Evolutionary conservation across 768 basidiomycete genomes (phyloP).

Genomic region (Serendipita sp.): DNA sequence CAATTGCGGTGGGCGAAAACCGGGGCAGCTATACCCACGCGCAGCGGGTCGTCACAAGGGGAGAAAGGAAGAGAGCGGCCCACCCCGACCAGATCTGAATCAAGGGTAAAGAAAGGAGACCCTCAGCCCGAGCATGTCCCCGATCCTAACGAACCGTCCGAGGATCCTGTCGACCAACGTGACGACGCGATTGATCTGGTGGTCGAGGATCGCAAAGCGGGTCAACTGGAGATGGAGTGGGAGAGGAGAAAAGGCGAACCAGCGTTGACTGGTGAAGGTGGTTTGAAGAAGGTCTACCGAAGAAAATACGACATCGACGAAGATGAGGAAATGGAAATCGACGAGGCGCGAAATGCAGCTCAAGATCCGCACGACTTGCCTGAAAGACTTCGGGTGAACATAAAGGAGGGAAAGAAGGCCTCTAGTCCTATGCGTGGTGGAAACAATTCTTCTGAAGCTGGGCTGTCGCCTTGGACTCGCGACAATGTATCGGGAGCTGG

Average conservation of each 20-base stretch:
- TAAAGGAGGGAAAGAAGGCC: neutral
- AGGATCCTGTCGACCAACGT: conserved; percentile 17
- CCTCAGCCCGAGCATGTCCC: conserved; percentile 7
- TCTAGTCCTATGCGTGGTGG: too few species aligned
- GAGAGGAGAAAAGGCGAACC: conserved; percentile 52
- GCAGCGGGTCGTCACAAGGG: neutral
- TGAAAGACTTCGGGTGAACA: neutral
- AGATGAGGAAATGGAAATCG: conserved; percentile 1
- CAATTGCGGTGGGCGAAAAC: neutral
- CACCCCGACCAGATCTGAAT: conserved; percentile 8
- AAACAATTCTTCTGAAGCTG: too few species aligned
- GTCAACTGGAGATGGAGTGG: conserved; percentile 33
- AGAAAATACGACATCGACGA: neutral
- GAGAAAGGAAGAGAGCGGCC: neutral
- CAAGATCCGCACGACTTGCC: neutral
- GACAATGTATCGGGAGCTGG: neutral
- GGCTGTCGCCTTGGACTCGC: neutral
- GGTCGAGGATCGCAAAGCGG: conserved; percentile 48
- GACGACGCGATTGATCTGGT: conserved; percentile 76
- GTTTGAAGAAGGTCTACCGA: neutral
- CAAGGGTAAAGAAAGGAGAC: neutral
- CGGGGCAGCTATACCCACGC: neutral
- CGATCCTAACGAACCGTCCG: conserved; percentile 12
- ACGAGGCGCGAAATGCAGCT: neutral
- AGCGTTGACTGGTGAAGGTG: conserved; percentile 8